Evolutionary conservation across 2,329 filamentous ascomycete species (phyloP).

Genomic region (Fusarium neocosmosporiellum): DNA sequence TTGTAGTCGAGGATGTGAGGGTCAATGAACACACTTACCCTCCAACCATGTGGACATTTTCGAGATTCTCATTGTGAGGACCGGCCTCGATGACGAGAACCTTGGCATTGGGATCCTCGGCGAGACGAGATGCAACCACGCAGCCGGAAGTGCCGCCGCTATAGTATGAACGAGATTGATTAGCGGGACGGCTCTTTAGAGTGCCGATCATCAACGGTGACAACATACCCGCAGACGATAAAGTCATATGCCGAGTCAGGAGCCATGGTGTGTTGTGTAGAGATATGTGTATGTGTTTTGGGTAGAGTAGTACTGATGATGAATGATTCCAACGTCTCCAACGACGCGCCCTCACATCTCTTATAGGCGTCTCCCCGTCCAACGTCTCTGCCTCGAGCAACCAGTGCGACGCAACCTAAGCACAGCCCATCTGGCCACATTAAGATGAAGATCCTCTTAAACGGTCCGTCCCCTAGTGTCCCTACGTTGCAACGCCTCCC

Average conservation of each 20-base stretch:
- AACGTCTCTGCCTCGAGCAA: not conserved
- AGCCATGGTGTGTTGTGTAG: constrained; percentile 24
- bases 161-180: not conserved
- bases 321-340: not conserved
- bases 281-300: not conserved
- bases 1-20: too few species aligned
- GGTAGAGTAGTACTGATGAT: not conserved
- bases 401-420: not conserved
- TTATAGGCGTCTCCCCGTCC: constrained; percentile 8
- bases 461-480: constrained; percentile 3
- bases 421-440: not conserved
- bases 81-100: constrained; percentile 54
- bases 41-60: constrained; percentile 63
- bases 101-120: constrained; percentile 46
- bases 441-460: constrained; percentile 8
- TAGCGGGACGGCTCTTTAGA: constrained; percentile 4
- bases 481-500: constrained; percentile 8
- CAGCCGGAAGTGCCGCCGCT: constrained; percentile 53
- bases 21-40: constrained; percentile 48
- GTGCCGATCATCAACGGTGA: not conserved
- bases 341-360: constrained; percentile 4
- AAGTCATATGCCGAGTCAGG: constrained; percentile 46
- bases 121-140: constrained; percentile 51
- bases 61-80: constrained; percentile 55
- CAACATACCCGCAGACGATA: constrained; percentile 49